Evolutionary conservation across 305 asterid species (phyloP).

Genomic region (Caryopteris hybrid): DNA sequence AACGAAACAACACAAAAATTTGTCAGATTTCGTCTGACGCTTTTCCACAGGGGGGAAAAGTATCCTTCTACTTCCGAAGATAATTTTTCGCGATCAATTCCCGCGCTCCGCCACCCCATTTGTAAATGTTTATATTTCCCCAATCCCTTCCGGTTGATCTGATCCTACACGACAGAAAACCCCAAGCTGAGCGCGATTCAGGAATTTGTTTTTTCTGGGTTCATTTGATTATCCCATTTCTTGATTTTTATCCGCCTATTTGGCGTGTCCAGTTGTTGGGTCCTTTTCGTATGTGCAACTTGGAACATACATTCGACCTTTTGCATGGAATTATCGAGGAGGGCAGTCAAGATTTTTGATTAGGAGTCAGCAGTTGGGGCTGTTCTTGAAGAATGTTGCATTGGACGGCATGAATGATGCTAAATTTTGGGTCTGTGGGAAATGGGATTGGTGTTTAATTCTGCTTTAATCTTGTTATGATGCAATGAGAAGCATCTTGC

Average conservation of each 20-base stretch:
- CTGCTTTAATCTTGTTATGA: conserved; percentile 17
- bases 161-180: conserved; percentile 11
- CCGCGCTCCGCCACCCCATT: not conserved
- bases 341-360: conserved; percentile 25
- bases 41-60: conserved; percentile 1
- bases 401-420: conserved; percentile 19
- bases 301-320: conserved; percentile 4
- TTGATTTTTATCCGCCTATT: not conserved
- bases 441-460: conserved; percentile 15
- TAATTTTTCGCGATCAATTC: conserved; percentile 1
- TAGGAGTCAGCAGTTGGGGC: conserved; percentile 12
- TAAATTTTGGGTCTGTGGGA: conserved; percentile 9
- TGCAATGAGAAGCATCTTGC: conserved; percentile 39
- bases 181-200: conserved; percentile 19
- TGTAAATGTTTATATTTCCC: conserved; percentile 20
- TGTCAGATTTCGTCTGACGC: conserved; percentile 20
- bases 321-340: conserved; percentile 26
- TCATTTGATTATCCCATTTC: not conserved
- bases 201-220: conserved; percentile 3
- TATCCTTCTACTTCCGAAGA: not conserved
- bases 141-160: conserved; percentile 30
- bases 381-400: conserved; percentile 19
- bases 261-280: not conserved
- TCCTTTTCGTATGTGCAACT: no score
- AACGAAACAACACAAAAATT: not conserved